Percentiles rank a stretch among this genome's conserved stretches.
phyloP scores from a whole-genome alignment of 1,284 basidiomycete species.

The Wallemia ichthyophaga region DNA sequence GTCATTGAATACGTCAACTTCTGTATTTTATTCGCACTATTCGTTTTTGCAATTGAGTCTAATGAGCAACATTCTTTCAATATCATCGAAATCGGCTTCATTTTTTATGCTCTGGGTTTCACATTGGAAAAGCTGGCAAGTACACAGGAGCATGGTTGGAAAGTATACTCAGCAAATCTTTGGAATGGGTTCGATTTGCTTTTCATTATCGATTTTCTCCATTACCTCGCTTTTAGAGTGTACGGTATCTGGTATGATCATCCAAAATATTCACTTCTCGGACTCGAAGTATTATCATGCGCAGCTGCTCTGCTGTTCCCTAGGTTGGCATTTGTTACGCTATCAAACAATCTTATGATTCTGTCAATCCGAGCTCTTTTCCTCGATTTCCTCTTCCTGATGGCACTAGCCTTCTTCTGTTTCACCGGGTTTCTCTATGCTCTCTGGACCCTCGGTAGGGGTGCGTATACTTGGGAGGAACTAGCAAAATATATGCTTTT shows the following conservation, averaged over 20 bases:
- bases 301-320: slow-evolving; percentile 69
- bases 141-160: slow-evolving; percentile 75
- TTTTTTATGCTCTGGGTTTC: slow-evolving; percentile 61
- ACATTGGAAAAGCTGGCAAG: slow-evolving; percentile 70
- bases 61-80: slow-evolving; percentile 32
- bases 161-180: slow-evolving; percentile 13
- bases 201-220: slow-evolving; percentile 35
- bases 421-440: slow-evolving; percentile 72
- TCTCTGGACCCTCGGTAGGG: slow-evolving; percentile 30
- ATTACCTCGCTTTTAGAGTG: slow-evolving; percentile 37
- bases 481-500: slow-evolving; percentile 1
- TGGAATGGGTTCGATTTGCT: slow-evolving; percentile 61
- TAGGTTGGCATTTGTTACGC: slow-evolving; percentile 57
- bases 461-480: background rate
- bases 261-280: slow-evolving; percentile 12
- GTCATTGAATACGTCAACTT: slow-evolving; percentile 69
- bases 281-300: slow-evolving; percentile 17
- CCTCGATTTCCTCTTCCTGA: slow-evolving; percentile 39
- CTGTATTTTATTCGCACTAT: slow-evolving; percentile 47
- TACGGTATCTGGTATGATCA: slow-evolving; percentile 36
- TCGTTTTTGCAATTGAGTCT: slow-evolving; percentile 36
- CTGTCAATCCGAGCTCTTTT: slow-evolving; percentile 34
- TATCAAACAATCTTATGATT: slow-evolving; percentile 45
- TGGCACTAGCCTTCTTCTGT: slow-evolving; percentile 66
- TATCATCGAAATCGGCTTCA: slow-evolving; percentile 34